Evolutionary conservation across 371 early-diverging fungal species (phyloP).

Genomic region (Mortierella sp.): DNA sequence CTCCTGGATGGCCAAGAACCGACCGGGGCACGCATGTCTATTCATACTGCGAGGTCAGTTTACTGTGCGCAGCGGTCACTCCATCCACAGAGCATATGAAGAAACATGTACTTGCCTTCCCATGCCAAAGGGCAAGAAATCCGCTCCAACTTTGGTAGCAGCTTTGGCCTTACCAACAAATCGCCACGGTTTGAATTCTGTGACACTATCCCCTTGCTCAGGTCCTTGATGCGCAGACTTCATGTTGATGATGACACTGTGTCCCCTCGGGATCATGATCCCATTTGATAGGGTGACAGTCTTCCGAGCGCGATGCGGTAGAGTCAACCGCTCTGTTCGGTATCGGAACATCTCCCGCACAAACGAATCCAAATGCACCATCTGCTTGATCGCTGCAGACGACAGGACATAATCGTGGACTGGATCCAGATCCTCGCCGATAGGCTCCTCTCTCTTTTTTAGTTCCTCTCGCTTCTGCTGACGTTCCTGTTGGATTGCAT

Average conservation of each 20-base stretch:
- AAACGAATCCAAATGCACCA: constrained; percentile 62
- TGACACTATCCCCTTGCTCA: constrained; percentile 36
- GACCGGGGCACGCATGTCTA: constrained; percentile 59
- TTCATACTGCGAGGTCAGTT: no score
- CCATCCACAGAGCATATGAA: no score
- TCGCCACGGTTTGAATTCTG: constrained; percentile 58
- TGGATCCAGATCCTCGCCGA: constrained; percentile 25
- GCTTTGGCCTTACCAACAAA: constrained; percentile 52
- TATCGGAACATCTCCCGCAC: constrained; percentile 57
- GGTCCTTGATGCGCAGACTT: constrained; percentile 16
- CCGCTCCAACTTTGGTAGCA: constrained; percentile 52
- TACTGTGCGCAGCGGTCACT: no score
- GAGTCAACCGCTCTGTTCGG: constrained; percentile 24
- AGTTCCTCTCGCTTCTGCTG: constrained; percentile 23
- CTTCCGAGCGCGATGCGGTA: constrained; percentile 48
- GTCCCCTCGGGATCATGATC: constrained; percentile 55
- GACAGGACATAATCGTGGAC: constrained; percentile 38
- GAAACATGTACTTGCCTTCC: constrained; percentile 64
- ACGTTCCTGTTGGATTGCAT: constrained; percentile 21
- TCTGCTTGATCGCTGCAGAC: constrained; percentile 42
- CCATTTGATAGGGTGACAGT: constrained; percentile 55
- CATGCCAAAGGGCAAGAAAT: constrained; percentile 62
- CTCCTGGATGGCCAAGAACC: constrained; percentile 34
- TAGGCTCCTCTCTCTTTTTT: not conserved
- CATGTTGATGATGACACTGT: constrained; percentile 18